phyloP scores from a whole-genome alignment of 352 stramenopile genomes.

The Elongisporangium undulatum region DNA sequence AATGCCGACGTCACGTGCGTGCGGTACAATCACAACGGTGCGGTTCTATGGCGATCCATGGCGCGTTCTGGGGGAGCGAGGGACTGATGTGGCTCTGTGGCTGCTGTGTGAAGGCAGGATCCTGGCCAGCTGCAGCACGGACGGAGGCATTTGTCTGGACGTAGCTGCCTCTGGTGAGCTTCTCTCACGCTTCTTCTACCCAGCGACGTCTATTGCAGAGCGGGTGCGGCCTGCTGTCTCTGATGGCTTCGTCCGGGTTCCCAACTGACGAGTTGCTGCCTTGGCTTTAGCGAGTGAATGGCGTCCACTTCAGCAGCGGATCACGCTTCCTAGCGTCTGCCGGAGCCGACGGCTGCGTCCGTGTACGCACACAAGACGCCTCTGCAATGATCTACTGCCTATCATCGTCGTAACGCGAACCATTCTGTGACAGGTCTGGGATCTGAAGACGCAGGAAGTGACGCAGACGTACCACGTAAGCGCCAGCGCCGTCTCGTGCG shows the following conservation, averaged over 20 bases:
- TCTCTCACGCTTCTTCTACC: slow-evolving; percentile 61
- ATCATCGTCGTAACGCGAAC: too few relatives aligned
- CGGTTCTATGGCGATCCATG: background rate
- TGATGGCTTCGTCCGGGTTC: too few relatives aligned
- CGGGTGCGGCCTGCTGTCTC: slow-evolving; percentile 16
- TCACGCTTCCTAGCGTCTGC: slow-evolving; percentile 65
- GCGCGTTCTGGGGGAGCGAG: too few relatives aligned
- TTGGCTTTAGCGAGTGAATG: slow-evolving; percentile 44
- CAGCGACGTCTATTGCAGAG: slow-evolving; percentile 28
- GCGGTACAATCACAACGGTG: slow-evolving; percentile 66
- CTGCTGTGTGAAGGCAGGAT: slow-evolving; percentile 45
- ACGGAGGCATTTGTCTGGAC: slow-evolving; percentile 55
- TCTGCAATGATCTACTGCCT: background rate
- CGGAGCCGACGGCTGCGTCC: slow-evolving; percentile 48
- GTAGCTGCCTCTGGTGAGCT: slow-evolving; percentile 50
- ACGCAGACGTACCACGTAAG: slow-evolving; percentile 62
- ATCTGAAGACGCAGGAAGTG: slow-evolving; percentile 71
- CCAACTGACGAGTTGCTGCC: background rate
- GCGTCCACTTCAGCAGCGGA: slow-evolving; percentile 65
- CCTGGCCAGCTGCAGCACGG: slow-evolving; percentile 52
- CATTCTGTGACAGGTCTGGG: slow-evolving; percentile 35
- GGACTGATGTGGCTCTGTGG: too few relatives aligned
- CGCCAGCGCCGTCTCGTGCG: slow-evolving; percentile 52
- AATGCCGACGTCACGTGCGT: slow-evolving; percentile 55
- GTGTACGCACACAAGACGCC: slow-evolving; percentile 11